Conservation (phyloP, 1,139 yeast species). For the Yamadazyma spencermartinsiae region DNA sequence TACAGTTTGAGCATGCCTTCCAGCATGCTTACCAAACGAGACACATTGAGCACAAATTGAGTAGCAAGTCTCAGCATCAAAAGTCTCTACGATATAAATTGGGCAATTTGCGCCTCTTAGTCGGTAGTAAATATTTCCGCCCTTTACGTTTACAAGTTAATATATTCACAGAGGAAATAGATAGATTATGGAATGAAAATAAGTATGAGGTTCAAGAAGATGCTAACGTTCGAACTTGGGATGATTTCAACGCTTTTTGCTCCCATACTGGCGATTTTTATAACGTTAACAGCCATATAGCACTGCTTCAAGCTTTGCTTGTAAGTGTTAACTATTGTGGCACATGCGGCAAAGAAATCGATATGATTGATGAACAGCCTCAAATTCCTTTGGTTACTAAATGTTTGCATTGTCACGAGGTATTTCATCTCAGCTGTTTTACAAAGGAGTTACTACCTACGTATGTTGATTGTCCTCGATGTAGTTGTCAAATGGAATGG, state of each 20-base stretch:
- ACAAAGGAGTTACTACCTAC: constrained; percentile 32
- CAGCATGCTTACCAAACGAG: constrained; percentile 71
- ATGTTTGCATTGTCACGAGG: constrained; percentile 39
- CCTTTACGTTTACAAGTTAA: constrained; percentile 41
- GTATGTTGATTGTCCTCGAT: constrained; percentile 39
- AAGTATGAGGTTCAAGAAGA: constrained; percentile 23
- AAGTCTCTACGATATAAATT: constrained; percentile 46
- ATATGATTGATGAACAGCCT: constrained; percentile 30
- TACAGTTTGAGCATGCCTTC: constrained; percentile 78
- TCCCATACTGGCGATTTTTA: constrained; percentile 6
- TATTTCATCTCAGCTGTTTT: constrained; percentile 48
- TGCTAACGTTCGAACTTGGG: constrained; percentile 5
- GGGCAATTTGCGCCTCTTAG: constrained; percentile 51
- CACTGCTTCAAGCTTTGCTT: constrained; percentile 21
- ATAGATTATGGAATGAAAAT: constrained; percentile 28
- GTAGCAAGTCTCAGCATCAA: constrained; percentile 22
- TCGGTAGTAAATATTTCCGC: constrained; percentile 41
- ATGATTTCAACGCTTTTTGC: constrained; percentile 15
- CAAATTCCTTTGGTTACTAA: constrained; percentile 24
- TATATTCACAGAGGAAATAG: constrained; percentile 32
- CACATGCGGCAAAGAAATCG: constrained; percentile 28
- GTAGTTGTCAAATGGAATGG: constrained; percentile 43
- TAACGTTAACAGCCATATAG: constrained; percentile 9
- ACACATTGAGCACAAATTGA: constrained; percentile 43
- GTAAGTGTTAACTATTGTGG: constrained; percentile 25